Evolutionary conservation across 2,329 filamentous ascomycete genomes (phyloP).

Genomic region (Coniella vitis): DNA sequence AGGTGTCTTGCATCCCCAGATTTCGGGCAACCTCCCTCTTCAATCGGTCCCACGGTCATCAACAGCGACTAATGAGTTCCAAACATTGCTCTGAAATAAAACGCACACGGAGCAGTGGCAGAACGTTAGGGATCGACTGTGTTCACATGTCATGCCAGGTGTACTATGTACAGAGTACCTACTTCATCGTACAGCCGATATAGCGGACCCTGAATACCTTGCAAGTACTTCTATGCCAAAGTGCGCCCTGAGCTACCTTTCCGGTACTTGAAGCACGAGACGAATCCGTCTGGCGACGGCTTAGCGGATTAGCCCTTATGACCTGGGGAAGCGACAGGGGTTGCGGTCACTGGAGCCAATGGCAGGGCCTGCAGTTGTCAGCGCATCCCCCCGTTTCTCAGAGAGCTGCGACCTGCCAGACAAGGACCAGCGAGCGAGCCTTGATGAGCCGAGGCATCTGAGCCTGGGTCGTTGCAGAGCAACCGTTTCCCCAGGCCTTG

Average conservation of each 20-base stretch:
- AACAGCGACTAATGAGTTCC: no score
- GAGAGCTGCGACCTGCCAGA: conserved; percentile 1
- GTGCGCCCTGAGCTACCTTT: no score
- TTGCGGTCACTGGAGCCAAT: background rate
- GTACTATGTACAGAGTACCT: background rate
- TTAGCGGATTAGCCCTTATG: background rate
- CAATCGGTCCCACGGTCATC: no score
- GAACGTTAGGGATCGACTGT: no score
- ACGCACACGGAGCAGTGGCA: no score
- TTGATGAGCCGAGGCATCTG: background rate
- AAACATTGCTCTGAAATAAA: no score
- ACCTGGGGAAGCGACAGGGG: background rate
- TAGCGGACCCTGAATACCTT: no score
- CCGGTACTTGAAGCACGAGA: no score
- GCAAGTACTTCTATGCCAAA: background rate
- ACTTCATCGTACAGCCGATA: no score
- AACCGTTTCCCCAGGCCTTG: background rate
- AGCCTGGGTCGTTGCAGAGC: background rate
- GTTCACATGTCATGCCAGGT: background rate
- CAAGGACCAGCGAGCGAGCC: background rate
- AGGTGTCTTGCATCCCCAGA: no score
- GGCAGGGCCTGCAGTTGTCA: background rate
- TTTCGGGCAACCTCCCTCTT: no score
- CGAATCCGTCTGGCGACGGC: background rate
- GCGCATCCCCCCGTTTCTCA: background rate